Evolutionary conservation across 345 rosid species (phyloP).

Genomic region (Brassica cretica): DNA sequence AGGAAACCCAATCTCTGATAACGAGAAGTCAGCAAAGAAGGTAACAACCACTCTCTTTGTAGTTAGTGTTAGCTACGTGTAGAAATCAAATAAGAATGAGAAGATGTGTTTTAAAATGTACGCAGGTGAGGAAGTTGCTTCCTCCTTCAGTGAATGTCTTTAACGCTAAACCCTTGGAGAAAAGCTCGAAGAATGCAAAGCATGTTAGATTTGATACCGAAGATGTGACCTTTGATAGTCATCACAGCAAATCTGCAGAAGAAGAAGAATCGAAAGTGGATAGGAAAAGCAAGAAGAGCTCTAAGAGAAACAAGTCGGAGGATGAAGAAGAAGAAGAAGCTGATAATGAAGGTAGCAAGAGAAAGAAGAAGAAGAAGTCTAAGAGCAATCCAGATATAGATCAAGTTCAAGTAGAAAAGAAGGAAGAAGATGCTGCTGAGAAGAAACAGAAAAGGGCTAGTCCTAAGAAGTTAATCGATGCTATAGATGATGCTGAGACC

Average conservation of each 20-base stretch:
- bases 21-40: constrained; percentile 69
- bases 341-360: constrained; percentile 19
- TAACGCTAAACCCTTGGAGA: constrained; percentile 68
- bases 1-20: constrained; percentile 79
- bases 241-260: constrained; percentile 26
- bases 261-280: constrained; percentile 21
- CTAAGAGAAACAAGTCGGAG: constrained; percentile 30
- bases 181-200: constrained; percentile 40
- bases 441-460: constrained; percentile 38
- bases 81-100: background rate
- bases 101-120: background rate
- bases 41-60: constrained; percentile 30
- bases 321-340: constrained; percentile 17
- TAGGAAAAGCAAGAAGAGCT: constrained; percentile 32
- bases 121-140: constrained; percentile 58
- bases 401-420: constrained; percentile 9
- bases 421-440: constrained; percentile 9
- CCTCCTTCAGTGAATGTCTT: constrained; percentile 65
- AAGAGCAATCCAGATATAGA: constrained; percentile 22
- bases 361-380: constrained; percentile 37
- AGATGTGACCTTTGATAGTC: constrained; percentile 33
- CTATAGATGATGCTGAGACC: constrained; percentile 59
- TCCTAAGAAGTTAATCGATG: constrained; percentile 48
- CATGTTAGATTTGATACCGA: constrained; percentile 30
- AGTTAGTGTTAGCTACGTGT: background rate